Evolutionary conservation across 2,329 filamentous ascomycete genomes (phyloP), one percentile per base, ranked within the genome.

Genomic region (Talaromyces sp.): DNA sequence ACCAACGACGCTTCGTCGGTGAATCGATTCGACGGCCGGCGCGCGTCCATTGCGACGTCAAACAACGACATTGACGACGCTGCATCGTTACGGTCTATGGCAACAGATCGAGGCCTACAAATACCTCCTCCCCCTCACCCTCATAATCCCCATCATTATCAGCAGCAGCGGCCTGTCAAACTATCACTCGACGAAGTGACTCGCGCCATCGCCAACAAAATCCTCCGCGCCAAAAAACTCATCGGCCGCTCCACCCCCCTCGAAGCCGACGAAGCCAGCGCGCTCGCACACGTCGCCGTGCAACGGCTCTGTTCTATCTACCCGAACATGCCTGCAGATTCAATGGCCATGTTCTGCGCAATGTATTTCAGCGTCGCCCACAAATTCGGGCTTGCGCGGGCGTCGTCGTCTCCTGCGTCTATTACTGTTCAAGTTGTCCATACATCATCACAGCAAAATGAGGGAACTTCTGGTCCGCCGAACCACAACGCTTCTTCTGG

Each of bases 341-440:
- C 65, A 2, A 60, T 69, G 21, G 65, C 67, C 2, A 61, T 70
- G 3, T 67, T 73, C 32, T 65, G 73, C 32, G 74, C 72, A 7
- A 66, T 74, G 3, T 70, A 72, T 54, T 70, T 78, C 17, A 75
- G 75, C 10, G 59, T 77, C 7, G 72, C 71, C 1, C 68, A 70
- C 26, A 67, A 73, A 46, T 68, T 76, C 24, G 75, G 74, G 1
- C 60, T 72, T 8, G 58, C 65, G 21, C 63, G 69, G 8, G 67
- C 62, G n/a, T 61, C 62, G n/a, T 61, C 60, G n/a, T 61, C 60
- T 14, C 65, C 65, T n/a, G 65, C 64, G 9, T 59, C 65, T 3
- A 61, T 76, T n/a, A 62, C 63, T 5, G 65, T 76, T 9, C 65
- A 70, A 54, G 63, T 69, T 17, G 64, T 68, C 21, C 27, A 59